Evolutionary conservation across 2,329 filamentous ascomycete species (phyloP), one percentile per base, ranked within the genome.

Genomic region (Talaromyces albobiverticillius): DNA sequence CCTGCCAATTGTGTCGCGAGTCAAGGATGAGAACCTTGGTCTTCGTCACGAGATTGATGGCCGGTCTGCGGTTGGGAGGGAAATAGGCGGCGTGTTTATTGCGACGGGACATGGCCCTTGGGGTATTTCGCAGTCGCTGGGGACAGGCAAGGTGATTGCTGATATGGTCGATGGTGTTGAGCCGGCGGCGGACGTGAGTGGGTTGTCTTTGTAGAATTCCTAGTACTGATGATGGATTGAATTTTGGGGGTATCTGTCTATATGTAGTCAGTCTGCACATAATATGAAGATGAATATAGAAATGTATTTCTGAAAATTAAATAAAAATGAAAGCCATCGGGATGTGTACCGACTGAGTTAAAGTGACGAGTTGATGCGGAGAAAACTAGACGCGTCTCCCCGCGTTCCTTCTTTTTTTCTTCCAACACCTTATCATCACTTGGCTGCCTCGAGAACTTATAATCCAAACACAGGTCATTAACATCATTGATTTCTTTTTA

Each of bases 101-200:
- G 84, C 85, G 1, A 78, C 85, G 3, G 88, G 89, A 0, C 88
- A 92, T 74, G 88, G 88, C 0, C 85, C 88, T 0, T 92, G 88
- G 88, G 88, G 88, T 0, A 87, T 87, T 23, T 80, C 77, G 46
- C 64, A 84, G 63, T 76, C 77, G 14, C 70, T 89, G 26, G 88
- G 87, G 1, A 91, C 87, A 0, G 89, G 88, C 0, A 80, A 81
- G 60, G 82, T 89, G 5, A 73, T 91, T 72, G 80, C 85, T 10
- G 87, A 91, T 71, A 77, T 91, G 79, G 77, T 89, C 40, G 77
- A 82, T 61, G 85, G 83, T 2, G 71, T 76, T 57, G 67, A 71
- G 57, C 70, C 80, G 48, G 86, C 82, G 58, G 85, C 79, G 1
- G 82, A 88, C 71, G 72, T 90, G 14, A 76, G 75, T 48, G 67